Evolutionary conservation across 495 filamentous ascomycete species (phyloP).

Genomic region (Trichoderma gamsii): DNA sequence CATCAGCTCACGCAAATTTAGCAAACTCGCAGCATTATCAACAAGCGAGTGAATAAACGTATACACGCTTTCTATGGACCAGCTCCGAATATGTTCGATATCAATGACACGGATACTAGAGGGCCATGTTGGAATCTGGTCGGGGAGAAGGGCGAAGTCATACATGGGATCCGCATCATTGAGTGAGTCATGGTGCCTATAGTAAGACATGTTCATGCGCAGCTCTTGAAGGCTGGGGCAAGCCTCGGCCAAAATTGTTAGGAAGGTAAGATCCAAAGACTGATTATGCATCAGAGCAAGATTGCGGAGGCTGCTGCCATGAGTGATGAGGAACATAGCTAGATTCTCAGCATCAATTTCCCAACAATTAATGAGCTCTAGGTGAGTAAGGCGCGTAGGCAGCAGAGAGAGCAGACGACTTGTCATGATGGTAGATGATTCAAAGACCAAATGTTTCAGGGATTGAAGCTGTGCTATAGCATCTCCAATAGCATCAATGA

Average conservation of each 20-base stretch:
- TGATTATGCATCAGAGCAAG: conserved; percentile 71
- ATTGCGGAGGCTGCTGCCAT: conserved; percentile 55
- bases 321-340: conserved; percentile 50
- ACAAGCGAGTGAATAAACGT: conserved; percentile 72
- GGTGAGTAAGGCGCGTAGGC: conserved; percentile 53
- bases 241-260: conserved; percentile 49
- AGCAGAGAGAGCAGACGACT: conserved; percentile 53
- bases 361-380: conserved; percentile 71
- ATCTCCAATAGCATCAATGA: conserved; percentile 41
- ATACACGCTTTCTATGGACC: conserved; percentile 55
- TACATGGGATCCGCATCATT: conserved; percentile 67
- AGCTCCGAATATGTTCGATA: conserved; percentile 67
- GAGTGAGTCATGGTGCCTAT: conserved; percentile 43
- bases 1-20: conserved; percentile 56
- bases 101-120: conserved; percentile 60
- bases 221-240: conserved; percentile 66
- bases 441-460: conserved; percentile 58
- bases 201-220: conserved; percentile 68
- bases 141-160: conserved; percentile 49
- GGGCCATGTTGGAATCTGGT: conserved; percentile 71
- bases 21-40: conserved; percentile 56
- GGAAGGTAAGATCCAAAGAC: conserved; percentile 65
- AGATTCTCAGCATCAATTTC: conserved; percentile 56
- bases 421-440: conserved; percentile 60
- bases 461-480: conserved; percentile 55